Base-by-base conservation (phyloP, 2,329 filamentous ascomycete species). In the Exophiala lecanii-corni region DNA sequence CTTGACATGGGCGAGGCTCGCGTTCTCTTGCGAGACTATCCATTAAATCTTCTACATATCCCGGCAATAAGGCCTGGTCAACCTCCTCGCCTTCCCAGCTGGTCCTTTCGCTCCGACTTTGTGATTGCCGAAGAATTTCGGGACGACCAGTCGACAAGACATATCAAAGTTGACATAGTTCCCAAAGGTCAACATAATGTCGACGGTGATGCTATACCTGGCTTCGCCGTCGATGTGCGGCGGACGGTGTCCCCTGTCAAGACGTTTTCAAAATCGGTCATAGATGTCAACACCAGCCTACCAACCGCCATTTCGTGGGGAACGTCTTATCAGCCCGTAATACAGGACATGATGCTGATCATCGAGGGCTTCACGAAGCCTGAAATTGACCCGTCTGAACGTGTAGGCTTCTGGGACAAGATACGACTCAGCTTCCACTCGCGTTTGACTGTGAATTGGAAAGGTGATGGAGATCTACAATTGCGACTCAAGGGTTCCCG, bases 341-440 rank as follows among this genome's bases (percentile, higher is more conserved):
- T 98, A 36, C 92, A 98, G 63, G 94, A 98, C 60, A 95, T 97
- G 85, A 98, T 98, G 92, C 96, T 97, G 78, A 89, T 89, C 18
- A 86, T 98, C 49, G 92, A 98, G 65, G 91, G 86, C 2, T 97
- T 98, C 62, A 96, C 91, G 1, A 98, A 98, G 61, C 88, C 91
- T 5, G 89, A 91, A 51, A 74, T 96, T 19, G 94, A 98, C 62
- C 84, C 86, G 1, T 97, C 92, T 0, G 94, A 98, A 53, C 78
- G 85, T 43, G 88, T 94, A 35, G 92, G 92, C 2, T 98, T 98
- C 69, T 98, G 92, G 92, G 92, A 98, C 67, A 98, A 98, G 72
- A 89, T 98, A 39, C 78, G 92, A 41, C 75, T 98, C 26, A 89
- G 84, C 57, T 94, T 96, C 63, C 92, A 98, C 64, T 97, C 94